These are phyloP conservation scores for Serpula lacrymans DNA, from an alignment of 768 basidiomycete species.

Conservation along the genomic window DNA sequence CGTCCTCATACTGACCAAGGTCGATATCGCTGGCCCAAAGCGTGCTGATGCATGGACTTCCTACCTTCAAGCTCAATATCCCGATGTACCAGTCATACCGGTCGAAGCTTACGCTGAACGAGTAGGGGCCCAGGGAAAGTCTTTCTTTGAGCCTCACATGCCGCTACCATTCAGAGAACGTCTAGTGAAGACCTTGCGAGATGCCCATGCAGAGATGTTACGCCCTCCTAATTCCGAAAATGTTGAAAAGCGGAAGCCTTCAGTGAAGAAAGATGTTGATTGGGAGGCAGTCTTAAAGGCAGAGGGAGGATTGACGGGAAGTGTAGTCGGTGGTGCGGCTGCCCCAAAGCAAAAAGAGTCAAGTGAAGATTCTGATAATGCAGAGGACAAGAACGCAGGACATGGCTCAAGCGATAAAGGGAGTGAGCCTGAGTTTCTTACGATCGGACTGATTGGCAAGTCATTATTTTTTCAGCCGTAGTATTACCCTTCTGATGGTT, in stretches of 20 bases:
- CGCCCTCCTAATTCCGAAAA: slow-evolving; percentile 58
- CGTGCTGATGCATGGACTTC: slow-evolving; percentile 63
- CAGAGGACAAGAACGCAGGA: slow-evolving; percentile 22
- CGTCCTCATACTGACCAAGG: slow-evolving; percentile 83
- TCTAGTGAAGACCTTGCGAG: slow-evolving; percentile 62
- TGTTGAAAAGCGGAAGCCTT: slow-evolving; percentile 56
- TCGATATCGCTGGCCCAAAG: slow-evolving; percentile 74
- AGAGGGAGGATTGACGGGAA: slow-evolving; percentile 41
- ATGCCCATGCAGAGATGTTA: slow-evolving; percentile 64
- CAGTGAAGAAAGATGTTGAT: slow-evolving; percentile 62
- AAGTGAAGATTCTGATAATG: slow-evolving; percentile 11
- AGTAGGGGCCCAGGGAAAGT: slow-evolving; percentile 44
- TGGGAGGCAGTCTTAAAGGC: slow-evolving; percentile 64
- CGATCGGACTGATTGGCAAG: slow-evolving; percentile 78
- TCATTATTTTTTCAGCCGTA: neutral
- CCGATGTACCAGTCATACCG: slow-evolving; percentile 58
- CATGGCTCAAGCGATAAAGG: slow-evolving; percentile 16
- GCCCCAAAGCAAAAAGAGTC: slow-evolving; percentile 27
- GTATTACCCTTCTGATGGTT: neutral
- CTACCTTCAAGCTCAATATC: slow-evolving; percentile 53
- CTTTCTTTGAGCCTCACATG: slow-evolving; percentile 60
- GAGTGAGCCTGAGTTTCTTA: slow-evolving; percentile 56
- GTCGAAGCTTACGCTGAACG: slow-evolving; percentile 76
- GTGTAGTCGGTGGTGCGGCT: slow-evolving; percentile 39
- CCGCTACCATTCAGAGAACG: slow-evolving; percentile 60